Base-by-base conservation (phyloP, 768 basidiomycete genomes). In the Postia placenta region DNA sequence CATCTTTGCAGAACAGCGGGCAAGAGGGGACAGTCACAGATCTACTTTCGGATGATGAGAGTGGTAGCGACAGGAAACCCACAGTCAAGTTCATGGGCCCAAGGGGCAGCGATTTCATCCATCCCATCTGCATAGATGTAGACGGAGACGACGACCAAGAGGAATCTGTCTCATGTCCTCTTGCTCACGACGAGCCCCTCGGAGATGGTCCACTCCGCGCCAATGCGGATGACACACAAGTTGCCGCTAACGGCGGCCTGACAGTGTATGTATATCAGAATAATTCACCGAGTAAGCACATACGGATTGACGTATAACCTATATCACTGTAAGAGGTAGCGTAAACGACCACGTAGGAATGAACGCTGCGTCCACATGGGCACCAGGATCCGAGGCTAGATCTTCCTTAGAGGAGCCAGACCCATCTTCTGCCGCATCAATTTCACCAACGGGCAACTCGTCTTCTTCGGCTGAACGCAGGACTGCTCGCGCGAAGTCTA, bases 21-120 rank as follows among this genome's bases (percentile, higher is more conserved):
- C 33, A 35, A 35, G 11, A 35, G n/a, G n/a, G 11, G 33, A 35
- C 33, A n/a, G n/a, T 35, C 33, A 45, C 39, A 26, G 46, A 47
- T 23, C 37, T 39, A 3, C 4, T 47, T 17, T 47, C 46, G n/a
- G 46, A 47, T 38, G 33, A 47, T 26, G 46, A 39, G 15, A 24
- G 23, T 15, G 30, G 15, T 15, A 7, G 7, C 15, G 30, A 33
- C 30, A 15, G 7, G 7, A 33, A 33, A 15, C 9, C 30, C 15
- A 33, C 7, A 7, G 15, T 7, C 30, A 33, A 33, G 30, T 7
- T 7, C 15, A 33, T 15, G 15, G 30, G 30, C 30, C 9, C 9
- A 33, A 33, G 9, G 9, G 30, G 30, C 30, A 15, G 15, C 30
- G 30, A 33, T 15, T 7, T 33, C 15, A 7, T 15, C 30, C 30